phyloP scores from a whole-genome alignment of 306 rosid genomes.

The Sicyos baderoa region DNA sequence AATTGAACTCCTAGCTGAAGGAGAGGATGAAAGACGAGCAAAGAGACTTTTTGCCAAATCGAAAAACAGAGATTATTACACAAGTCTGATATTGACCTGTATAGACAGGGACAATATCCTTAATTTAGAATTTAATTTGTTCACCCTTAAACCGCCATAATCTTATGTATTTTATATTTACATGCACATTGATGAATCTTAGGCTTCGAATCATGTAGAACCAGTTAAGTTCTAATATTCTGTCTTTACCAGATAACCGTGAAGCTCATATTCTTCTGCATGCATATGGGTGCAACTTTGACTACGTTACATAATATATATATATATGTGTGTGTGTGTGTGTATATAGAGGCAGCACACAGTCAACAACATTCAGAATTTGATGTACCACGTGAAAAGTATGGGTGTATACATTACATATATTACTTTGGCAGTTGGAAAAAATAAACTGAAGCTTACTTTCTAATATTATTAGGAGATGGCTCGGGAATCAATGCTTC shows the following conservation, averaged over 20 bases:
- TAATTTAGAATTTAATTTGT: neutral
- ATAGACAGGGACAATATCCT: neutral
- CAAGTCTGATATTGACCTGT: neutral
- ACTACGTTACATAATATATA: neutral
- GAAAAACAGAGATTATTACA: neutral
- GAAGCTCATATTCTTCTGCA: neutral
- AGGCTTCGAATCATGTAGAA: neutral
- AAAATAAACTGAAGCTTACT: conserved; percentile 28
- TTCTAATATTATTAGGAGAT: conserved; percentile 56
- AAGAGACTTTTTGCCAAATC: neutral
- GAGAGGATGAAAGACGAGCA: neutral
- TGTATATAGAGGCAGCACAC: neutral
- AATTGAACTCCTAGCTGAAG: too few species aligned
- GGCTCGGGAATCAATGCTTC: conserved; percentile 94
- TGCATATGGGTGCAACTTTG: conserved; percentile 11
- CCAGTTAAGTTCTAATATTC: neutral
- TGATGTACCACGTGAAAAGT: neutral
- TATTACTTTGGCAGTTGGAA: neutral
- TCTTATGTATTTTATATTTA: neutral
- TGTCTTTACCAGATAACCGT: neutral
- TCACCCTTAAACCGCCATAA: neutral
- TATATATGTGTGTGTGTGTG: too few species aligned
- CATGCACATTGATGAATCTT: neutral
- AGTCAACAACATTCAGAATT: neutral
- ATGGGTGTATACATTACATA: neutral